These are phyloP conservation scores for Termitomyces heimii DNA, from an alignment of 768 basidiomycete genomes.

Conservation along the genomic window DNA sequence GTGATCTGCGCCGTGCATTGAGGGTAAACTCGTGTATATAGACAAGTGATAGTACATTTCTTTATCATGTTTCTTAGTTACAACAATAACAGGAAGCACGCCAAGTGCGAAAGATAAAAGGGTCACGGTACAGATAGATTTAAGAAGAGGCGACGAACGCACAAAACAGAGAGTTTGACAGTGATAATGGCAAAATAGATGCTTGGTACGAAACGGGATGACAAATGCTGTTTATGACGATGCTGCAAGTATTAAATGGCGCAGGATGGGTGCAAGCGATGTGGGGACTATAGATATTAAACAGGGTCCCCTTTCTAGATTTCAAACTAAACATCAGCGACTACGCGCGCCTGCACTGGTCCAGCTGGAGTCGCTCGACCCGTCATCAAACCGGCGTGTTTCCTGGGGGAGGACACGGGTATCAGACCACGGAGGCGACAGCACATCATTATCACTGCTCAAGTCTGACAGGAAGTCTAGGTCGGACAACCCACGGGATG, in stretches of 20 bases:
- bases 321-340: background rate
- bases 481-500: slow-evolving; percentile 14
- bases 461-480: slow-evolving; percentile 18
- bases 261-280: background rate
- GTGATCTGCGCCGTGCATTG: background rate
- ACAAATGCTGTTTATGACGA: background rate
- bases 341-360: slow-evolving; percentile 13
- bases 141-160: background rate
- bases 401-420: slow-evolving; percentile 1
- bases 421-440: slow-evolving; percentile 13
- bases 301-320: background rate
- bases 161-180: background rate
- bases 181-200: background rate
- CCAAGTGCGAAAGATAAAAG: background rate
- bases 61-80: slow-evolving; percentile 5
- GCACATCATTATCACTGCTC: slow-evolving; percentile 4
- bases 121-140: background rate
- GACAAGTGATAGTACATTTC: slow-evolving; percentile 6
- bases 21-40: slow-evolving; percentile 6
- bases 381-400: slow-evolving; percentile 5
- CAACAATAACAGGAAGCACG: background rate
- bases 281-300: background rate
- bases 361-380: slow-evolving; percentile 16
- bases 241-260: background rate
- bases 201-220: background rate